Evolutionary conservation across 495 filamentous ascomycete genomes (phyloP), one percentile per base, ranked within the genome.

Genomic region (Xylaria venustula): DNA sequence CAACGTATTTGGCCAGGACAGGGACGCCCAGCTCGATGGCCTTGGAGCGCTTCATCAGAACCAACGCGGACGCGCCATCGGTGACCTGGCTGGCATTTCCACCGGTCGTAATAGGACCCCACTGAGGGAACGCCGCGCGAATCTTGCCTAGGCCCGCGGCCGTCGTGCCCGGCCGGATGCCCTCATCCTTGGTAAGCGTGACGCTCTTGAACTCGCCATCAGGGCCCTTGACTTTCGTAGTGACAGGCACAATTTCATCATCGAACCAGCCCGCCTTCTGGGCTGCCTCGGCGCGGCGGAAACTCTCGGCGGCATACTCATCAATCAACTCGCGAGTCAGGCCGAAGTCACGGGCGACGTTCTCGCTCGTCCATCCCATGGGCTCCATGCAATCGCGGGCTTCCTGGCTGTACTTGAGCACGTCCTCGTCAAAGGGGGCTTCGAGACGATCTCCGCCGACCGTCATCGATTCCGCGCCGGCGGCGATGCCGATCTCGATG

Each of bases 341-440:
- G 60, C 87, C 82, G 71, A 98, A 98, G 77, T 97, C 93, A 52
- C 83, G 85, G 47, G 86, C 91, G n/a, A 98, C 90, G 65, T 98
- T 97, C 80, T 98, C 94, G 11, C 88, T 91, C 0, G 94, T 98
- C 85, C 96, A 94, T 0, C 94, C 94, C 94, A 98, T 98, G 28
- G 92, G 87, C 82, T 93, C 87, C 84, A 91, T 84, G 81, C 92
- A 95, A 75, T 98, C 94, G 34, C 72, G 68, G 0, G 90, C 85
- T 69, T 97, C 92, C 70, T 90, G 90, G 60, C 71, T 79, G 69
- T 82, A 84, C 63, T 83, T 79, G 25, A 91, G 74, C 26, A 98
- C 85, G 54, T 87, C 86, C 46, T 88, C 87, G 71, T 91, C 86
- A 80, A 97, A 95, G 3, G 90, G 87, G 26, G 78, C 75, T 20